Percentiles rank a stretch among this genome's conserved stretches.
Conservation (phyloP, 768 basidiomycete genomes). For the Auricularia sp. region DNA sequence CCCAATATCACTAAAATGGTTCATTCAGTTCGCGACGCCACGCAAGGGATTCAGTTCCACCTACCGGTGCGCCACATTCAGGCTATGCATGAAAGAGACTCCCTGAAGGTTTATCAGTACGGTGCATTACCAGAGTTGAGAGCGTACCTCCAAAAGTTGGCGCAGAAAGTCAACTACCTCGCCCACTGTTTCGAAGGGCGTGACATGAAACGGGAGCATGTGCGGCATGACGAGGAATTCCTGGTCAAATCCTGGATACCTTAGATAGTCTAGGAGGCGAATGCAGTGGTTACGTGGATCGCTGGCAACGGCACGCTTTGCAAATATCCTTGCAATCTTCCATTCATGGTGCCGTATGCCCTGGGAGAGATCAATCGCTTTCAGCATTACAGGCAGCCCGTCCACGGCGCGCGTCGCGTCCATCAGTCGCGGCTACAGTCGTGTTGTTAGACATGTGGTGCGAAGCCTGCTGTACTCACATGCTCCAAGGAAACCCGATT, state of each 20-base stretch:
- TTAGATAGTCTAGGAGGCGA: slow-evolving; percentile 19
- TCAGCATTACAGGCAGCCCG: not conserved
- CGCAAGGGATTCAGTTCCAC: no score
- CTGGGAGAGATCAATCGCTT: not conserved
- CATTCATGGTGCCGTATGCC: slow-evolving; percentile 8
- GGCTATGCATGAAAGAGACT: slow-evolving; percentile 26
- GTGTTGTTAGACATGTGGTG: no score
- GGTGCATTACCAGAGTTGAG: not conserved
- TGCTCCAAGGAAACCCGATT: no score
- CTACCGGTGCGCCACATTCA: slow-evolving; percentile 28
- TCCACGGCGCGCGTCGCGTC: not conserved
- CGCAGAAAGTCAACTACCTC: slow-evolving; percentile 22
- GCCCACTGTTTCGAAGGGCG: slow-evolving; percentile 23
- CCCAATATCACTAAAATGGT: not conserved
- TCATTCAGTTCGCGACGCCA: no score
- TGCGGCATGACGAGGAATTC: slow-evolving; percentile 27
- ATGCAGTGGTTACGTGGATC: slow-evolving; percentile 23
- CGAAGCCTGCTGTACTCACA: no score
- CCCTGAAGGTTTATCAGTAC: slow-evolving; percentile 14
- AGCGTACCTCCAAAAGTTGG: slow-evolving; percentile 24
- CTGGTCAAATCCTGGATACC: slow-evolving; percentile 11
- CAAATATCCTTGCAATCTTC: slow-evolving; percentile 14
- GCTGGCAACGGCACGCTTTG: slow-evolving; percentile 10
- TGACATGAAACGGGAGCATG: slow-evolving; percentile 28
- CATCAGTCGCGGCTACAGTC: not conserved